These are phyloP conservation scores for Metarhizium guizhouense DNA, from an alignment of 2,329 filamentous ascomycete genomes.

Conservation along the genomic window DNA sequence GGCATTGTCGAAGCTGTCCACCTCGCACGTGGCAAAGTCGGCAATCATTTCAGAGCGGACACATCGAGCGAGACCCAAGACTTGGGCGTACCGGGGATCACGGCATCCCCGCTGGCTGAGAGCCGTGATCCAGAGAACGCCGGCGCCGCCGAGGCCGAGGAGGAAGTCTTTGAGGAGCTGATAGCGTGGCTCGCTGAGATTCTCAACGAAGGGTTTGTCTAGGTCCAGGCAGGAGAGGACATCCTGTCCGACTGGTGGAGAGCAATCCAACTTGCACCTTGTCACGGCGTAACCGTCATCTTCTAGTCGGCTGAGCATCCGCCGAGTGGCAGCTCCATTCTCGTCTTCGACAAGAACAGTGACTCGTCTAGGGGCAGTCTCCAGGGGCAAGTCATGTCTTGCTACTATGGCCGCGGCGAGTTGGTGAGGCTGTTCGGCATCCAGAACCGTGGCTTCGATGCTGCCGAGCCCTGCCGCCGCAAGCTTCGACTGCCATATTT, in stretches of 20 bases:
- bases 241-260: not conserved
- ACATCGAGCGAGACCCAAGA: constrained; percentile 4
- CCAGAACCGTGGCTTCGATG: too few species aligned
- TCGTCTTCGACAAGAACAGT: too few species aligned
- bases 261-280: too few species aligned
- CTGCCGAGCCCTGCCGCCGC: constrained; percentile 14
- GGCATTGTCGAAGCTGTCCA: not conserved
- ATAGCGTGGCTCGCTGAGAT: not conserved
- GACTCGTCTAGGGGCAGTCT: too few species aligned
- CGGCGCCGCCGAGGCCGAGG: not conserved
- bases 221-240: not conserved
- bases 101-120: constrained; percentile 3
- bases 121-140: constrained; percentile 6
- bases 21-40: constrained; percentile 8
- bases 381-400: too few species aligned
- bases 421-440: too few species aligned
- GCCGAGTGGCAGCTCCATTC: too few species aligned
- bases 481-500: constrained; percentile 19
- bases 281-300: too few species aligned
- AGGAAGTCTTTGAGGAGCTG: not conserved
- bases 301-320: constrained; percentile 1
- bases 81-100: constrained; percentile 5
- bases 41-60: constrained; percentile 4
- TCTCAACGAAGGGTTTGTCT: not conserved
- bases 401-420: too few species aligned